Percentiles rank a stretch among this genome's conserved stretches.
Evolutionary conservation across 2,329 filamentous ascomycete species (phyloP).

Genomic region (Phialemoniopsis sp.): DNA sequence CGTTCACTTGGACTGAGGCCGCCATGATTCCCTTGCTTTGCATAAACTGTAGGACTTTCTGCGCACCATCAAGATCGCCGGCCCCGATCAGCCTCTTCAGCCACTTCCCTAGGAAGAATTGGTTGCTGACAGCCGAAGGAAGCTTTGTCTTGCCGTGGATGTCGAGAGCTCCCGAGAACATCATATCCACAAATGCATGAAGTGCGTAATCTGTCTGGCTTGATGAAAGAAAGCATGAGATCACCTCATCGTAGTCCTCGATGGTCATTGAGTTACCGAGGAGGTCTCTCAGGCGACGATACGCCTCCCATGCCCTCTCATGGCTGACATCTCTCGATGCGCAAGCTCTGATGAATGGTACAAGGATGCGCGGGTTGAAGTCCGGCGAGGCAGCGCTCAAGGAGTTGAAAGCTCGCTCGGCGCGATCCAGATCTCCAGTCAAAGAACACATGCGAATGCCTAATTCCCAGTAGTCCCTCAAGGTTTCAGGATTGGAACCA

Average conservation of each 20-base stretch:
- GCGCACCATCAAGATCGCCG: conserved; percentile 66
- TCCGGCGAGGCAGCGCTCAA: conserved; percentile 41
- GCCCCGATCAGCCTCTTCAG: conserved; percentile 76
- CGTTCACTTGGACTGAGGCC: conserved; percentile 74
- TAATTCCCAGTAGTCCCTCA: conserved; percentile 56
- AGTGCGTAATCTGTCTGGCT: conserved; percentile 64
- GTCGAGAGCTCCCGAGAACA: conserved; percentile 57
- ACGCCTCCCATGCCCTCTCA: conserved; percentile 62
- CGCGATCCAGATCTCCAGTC: conserved; percentile 52
- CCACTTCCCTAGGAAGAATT: conserved; percentile 86
- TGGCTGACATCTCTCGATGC: conserved; percentile 44
- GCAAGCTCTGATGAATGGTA: conserved; percentile 68
- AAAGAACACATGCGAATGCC: conserved; percentile 62
- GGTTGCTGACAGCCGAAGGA: conserved; percentile 56
- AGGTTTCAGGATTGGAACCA: conserved; percentile 39
- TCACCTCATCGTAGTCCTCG: conserved; percentile 72
- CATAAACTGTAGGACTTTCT: conserved; percentile 73
- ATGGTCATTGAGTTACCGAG: conserved; percentile 61
- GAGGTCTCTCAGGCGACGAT: conserved; percentile 58
- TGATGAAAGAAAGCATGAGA: conserved; percentile 65
- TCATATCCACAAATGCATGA: conserved; percentile 84
- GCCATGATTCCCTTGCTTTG: conserved; percentile 62
- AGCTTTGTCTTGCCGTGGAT: conserved; percentile 35
- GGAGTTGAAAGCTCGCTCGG: conserved; percentile 49
- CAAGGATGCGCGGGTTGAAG: conserved; percentile 50